These are phyloP conservation scores for Smallanthus sonchifolius DNA, from an alignment of 129 eudicot genomes.

Conservation along the genomic window DNA sequence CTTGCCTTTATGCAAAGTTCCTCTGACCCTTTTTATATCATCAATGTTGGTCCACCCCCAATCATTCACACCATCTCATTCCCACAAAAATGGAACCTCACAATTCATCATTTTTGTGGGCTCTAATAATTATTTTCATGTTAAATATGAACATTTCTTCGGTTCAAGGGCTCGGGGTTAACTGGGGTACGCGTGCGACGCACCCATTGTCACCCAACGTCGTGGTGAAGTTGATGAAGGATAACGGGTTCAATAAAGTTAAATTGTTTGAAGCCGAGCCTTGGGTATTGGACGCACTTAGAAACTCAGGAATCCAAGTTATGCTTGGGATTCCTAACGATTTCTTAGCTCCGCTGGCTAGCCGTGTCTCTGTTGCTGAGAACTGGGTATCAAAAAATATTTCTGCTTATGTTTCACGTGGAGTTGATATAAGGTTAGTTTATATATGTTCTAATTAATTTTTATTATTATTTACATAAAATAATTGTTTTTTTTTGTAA, in stretches of 20 bases:
- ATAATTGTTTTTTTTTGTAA: neutral
- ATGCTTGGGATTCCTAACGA: constrained; percentile 98
- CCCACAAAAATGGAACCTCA: constrained; percentile 28
- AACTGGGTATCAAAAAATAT: constrained; percentile 76
- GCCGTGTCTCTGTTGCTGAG: constrained; percentile 65
- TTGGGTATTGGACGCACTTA: constrained; percentile 64
- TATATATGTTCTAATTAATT: too few species aligned
- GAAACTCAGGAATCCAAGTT: constrained; percentile 75
- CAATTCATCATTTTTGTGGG: constrained; percentile 23
- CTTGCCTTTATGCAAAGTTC: constrained; percentile 43
- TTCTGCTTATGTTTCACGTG: constrained; percentile 60
- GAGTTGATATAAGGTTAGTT: constrained; percentile 82
- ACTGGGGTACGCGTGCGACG: constrained; percentile 70
- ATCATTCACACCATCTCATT: constrained; percentile 16
- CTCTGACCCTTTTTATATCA: constrained; percentile 24
- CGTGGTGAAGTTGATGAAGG: constrained; percentile 72
- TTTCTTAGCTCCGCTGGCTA: constrained; percentile 60
- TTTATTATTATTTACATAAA: neutral
- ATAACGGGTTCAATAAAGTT: constrained; percentile 83
- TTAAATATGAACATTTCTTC: neutral
- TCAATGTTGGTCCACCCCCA: constrained; percentile 8
- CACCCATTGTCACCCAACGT: constrained; percentile 76
- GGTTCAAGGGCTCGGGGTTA: constrained; percentile 56
- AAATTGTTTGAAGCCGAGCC: constrained; percentile 86
- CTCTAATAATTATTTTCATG: neutral